Evolutionary conservation across 2,329 filamentous ascomycete genomes (phyloP).

Genomic region (Calonectria pseudoturangicola): DNA sequence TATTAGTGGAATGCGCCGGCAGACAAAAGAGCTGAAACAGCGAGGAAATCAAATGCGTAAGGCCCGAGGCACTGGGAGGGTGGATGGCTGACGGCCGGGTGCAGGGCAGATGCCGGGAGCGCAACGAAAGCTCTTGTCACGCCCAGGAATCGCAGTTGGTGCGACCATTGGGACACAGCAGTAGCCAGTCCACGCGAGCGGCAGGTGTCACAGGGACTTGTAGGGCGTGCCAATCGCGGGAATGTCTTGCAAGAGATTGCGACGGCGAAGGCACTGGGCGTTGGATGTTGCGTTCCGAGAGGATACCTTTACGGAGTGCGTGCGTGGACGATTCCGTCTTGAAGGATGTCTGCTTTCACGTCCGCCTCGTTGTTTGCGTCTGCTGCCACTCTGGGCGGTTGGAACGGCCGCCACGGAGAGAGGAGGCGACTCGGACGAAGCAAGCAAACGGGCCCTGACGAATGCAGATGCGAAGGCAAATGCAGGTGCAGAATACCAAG

Average conservation of each 20-base stretch:
- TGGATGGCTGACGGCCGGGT: conserved; percentile 44
- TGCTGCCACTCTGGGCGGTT: neutral
- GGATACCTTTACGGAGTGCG: conserved; percentile 11
- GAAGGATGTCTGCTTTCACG: conserved; percentile 8
- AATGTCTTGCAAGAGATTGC: conserved; percentile 34
- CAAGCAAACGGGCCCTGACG: conserved; percentile 30
- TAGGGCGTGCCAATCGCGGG: conserved; percentile 43
- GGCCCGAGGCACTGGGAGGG: conserved; percentile 28
- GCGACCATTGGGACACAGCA: conserved; percentile 46
- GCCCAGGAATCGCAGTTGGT: conserved; percentile 46
- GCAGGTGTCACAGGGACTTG: conserved; percentile 45
- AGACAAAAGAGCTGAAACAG: conserved; percentile 37
- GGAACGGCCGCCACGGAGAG: conserved; percentile 16
- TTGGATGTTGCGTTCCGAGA: conserved; percentile 20
- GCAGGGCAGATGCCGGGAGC: conserved; percentile 46
- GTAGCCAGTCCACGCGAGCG: conserved; percentile 44
- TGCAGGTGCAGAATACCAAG: conserved; percentile 28
- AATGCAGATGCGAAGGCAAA: conserved; percentile 42
- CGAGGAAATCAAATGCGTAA: conserved; percentile 40
- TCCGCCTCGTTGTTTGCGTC: conserved; percentile 19
- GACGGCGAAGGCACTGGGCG: conserved; percentile 5
- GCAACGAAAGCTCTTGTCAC: conserved; percentile 53
- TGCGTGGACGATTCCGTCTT: conserved; percentile 15
- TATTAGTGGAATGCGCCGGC: conserved; percentile 49
- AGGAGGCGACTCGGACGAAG: conserved; percentile 7